phyloP scores from a whole-genome alignment of 1,284 basidiomycete species.

The Pyrrhoderma lamaoense region DNA sequence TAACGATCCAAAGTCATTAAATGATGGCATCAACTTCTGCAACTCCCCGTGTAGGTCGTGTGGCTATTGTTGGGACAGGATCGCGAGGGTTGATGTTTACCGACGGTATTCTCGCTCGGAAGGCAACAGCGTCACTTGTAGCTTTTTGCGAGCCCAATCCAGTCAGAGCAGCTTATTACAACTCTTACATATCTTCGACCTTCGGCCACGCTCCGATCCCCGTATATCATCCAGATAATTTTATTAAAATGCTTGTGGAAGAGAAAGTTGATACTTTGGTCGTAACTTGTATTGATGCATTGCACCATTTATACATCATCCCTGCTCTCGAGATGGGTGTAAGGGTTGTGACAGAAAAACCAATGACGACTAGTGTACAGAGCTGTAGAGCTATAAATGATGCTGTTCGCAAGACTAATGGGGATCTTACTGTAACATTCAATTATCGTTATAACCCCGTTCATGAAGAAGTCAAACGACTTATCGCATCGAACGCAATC shows the following conservation, averaged over 20 bases:
- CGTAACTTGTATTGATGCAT: conserved; percentile 45
- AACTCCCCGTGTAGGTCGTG: conserved; percentile 21
- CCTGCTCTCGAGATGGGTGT: conserved; percentile 37
- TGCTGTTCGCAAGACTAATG: conserved; percentile 36
- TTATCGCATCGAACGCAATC: conserved; percentile 41
- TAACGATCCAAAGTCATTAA: too few relatives aligned
- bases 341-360: conserved; percentile 45
- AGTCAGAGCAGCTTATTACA: conserved; percentile 41
- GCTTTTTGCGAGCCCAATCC: conserved; percentile 45
- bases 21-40: background rate
- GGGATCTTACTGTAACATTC: conserved; percentile 39
- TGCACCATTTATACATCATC: conserved; percentile 44
- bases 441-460: conserved; percentile 48
- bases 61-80: conserved; percentile 37
- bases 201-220: conserved; percentile 32
- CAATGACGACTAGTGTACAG: conserved; percentile 46
- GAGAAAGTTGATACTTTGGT: conserved; percentile 43
- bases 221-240: conserved; percentile 38
- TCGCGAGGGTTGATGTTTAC: conserved; percentile 39
- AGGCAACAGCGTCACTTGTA: conserved; percentile 30
- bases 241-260: conserved; percentile 40
- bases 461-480: conserved; percentile 46
- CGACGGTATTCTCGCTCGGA: conserved; percentile 35
- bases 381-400: conserved; percentile 42
- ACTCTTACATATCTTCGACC: conserved; percentile 32